Base-by-base conservation (phyloP, 1,284 basidiomycete genomes). In the Erythrobasidium hasegawianum region DNA sequence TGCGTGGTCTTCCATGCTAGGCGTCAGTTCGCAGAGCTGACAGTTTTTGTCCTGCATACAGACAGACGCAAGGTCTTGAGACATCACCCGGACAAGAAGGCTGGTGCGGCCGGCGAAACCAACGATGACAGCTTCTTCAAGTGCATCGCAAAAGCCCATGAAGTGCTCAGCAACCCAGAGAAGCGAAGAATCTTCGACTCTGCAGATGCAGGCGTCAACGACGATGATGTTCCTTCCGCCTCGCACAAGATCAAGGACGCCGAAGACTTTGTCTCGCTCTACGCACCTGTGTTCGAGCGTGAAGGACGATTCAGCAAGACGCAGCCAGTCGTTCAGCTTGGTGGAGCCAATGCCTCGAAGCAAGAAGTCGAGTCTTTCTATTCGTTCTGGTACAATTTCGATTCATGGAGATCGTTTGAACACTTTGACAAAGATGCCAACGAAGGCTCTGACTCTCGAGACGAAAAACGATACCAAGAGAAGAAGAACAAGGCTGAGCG, bases 71-170 rank as follows among this genome's bases (percentile, higher is more conserved):
- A 98, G 81, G 95, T 98, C 39, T 86, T 98, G 65, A 95, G 95
- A 78, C 95, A 98, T 80, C 95, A 98, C 80, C 95, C 95, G 0
- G 95, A 98, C 82, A 98, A 98, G 81, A 98, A 98, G 79, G 94
- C 91, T 13, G 85, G 85, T 52, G 74, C 77, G 2, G 81, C 83
- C 1, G 86, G 86, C 71, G 83, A 85, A 66, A 83, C 85, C 62
- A 97, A 97, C 81, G 94, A 97, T 79, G 95, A 98, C 76, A 87
- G 87, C 2, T 98, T 98, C 84, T 98, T 98, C 89, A 98, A 98
- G 81, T 98, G 95, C 77, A 97, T 98, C 74, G 87, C 90, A 80
- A 98, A 98, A 79, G 93, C 94, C 20, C 86, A 89, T 79, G 95
- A 98, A 75, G 87, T 93, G 49, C 86, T 98, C 59, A 88, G 86